phyloP scores from a whole-genome alignment of 2,329 filamentous ascomycete genomes.

The Podosphaera aphanis region DNA sequence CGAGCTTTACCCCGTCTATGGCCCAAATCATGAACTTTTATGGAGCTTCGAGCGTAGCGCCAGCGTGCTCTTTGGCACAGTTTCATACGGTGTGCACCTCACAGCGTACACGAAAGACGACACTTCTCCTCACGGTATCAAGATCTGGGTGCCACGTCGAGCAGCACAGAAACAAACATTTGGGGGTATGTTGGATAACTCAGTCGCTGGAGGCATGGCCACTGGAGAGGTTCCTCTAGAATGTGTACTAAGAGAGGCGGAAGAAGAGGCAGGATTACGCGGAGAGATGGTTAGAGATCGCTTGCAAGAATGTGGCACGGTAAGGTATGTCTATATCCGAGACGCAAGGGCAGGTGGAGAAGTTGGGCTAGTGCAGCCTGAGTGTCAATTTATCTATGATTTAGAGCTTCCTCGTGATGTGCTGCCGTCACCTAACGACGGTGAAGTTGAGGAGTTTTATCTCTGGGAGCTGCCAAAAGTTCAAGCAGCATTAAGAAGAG shows the following conservation, averaged over 20 bases:
- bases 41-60: constrained; percentile 60
- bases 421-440: constrained; percentile 55
- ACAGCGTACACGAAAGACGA: constrained; percentile 40
- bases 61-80: constrained; percentile 48
- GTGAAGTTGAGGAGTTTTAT: constrained; percentile 70
- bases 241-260: constrained; percentile 2
- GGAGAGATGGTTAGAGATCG: constrained; percentile 40
- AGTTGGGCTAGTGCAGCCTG: constrained; percentile 62
- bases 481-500: constrained; percentile 39
- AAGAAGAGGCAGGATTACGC: constrained; percentile 38
- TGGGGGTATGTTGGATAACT: constrained; percentile 80
- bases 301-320: constrained; percentile 37
- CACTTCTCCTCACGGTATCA: constrained; percentile 29
- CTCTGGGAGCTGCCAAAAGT: constrained; percentile 59
- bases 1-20: constrained; percentile 61
- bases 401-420: constrained; percentile 48
- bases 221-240: constrained; percentile 51
- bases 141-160: constrained; percentile 66
- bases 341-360: constrained; percentile 58
- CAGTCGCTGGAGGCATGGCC: constrained; percentile 64
- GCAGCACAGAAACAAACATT: constrained; percentile 65
- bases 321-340: constrained; percentile 71
- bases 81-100: constrained; percentile 64
- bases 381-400: constrained; percentile 82
- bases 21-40: constrained; percentile 32